Conservation (phyloP, 768 basidiomycete genomes). For the Leucogyrophana mollusca region DNA sequence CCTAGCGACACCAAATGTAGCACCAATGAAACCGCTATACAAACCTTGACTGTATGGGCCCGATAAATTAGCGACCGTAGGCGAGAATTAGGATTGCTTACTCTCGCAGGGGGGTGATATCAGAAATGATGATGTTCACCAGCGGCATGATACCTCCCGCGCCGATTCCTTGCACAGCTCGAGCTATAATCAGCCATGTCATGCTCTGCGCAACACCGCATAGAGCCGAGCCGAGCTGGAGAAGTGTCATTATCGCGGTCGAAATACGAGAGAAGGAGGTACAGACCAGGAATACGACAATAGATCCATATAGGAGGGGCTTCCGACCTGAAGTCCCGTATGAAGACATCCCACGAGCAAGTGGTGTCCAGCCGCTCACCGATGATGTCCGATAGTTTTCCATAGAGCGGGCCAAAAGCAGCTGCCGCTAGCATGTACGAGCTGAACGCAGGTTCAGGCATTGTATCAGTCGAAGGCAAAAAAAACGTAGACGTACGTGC, state of each 20-base stretch:
- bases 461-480: neutral
- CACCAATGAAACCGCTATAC: slow-evolving; percentile 72
- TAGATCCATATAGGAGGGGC: slow-evolving; percentile 64
- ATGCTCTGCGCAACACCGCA: slow-evolving; percentile 81
- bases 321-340: slow-evolving; percentile 50
- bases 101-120: slow-evolving; percentile 82
- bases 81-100: too few species aligned
- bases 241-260: too few species aligned
- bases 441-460: slow-evolving; percentile 32
- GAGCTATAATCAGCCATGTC: slow-evolving; percentile 72
- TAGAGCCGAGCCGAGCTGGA: slow-evolving; percentile 74
- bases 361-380: slow-evolving; percentile 22
- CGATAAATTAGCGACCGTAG: too few species aligned
- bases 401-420: slow-evolving; percentile 69
- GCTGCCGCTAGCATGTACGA: slow-evolving; percentile 74
- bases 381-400: slow-evolving; percentile 69
- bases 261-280: too few species aligned
- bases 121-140: slow-evolving; percentile 75
- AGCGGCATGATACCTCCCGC: slow-evolving; percentile 79
- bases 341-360: slow-evolving; percentile 13
- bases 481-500: slow-evolving; percentile 44
- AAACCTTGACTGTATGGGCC: slow-evolving; percentile 81
- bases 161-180: slow-evolving; percentile 83
- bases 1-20: slow-evolving; percentile 75
- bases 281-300: slow-evolving; percentile 65